Evolutionary conservation across 2,329 filamentous ascomycete genomes (phyloP), one percentile per base, ranked within the genome.

Genomic region (Neofusicoccum laricinum): DNA sequence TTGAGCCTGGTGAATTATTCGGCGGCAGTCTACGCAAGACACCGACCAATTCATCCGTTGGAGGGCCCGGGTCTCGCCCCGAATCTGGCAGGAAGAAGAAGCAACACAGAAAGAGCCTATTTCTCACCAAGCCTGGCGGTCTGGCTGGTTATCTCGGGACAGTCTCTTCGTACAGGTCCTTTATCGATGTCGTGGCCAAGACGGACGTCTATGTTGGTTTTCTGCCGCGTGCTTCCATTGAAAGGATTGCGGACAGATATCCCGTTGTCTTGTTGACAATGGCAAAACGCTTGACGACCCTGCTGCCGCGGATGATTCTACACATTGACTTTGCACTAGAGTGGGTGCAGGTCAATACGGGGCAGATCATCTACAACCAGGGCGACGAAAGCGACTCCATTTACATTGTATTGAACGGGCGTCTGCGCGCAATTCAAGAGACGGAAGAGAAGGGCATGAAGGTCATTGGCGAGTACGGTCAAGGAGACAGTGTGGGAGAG

Each of bases 161-260:
- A 0, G 89, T 99, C 17, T 97, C 95, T 2, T 97, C 93, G 0
- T 97, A 97, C 74, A 85, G 95, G 30, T 99, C 95, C 0, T 97
- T 98, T 73, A 95, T 97, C 19, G 94, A 98, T 73, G 93, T 99
- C 1, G 90, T 94, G 41, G 96, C 95, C 2, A 98, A 98, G 79
- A 99, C 96, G 0, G 95, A 99, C 77, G 95, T 98, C 2, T 98
- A 97, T 71, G 95, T 99, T 14, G 95, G 95, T 0, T 99, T 99
- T 69, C 80, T 99, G 12, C 95, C 95, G 0, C 86, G 93, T 34
- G 85, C 88, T 0, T 91, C 93, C 0, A 83, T 99, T 32, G 95
- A 99, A 73, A 86, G 93, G 68, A 95, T 99, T 51, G 92, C 96
- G 1, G 95, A 99, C 69, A 89, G 88, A 69, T 95, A 97, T 72